Conservation (phyloP, 805 yeast genomes). For the Starmerella floricola region DNA sequence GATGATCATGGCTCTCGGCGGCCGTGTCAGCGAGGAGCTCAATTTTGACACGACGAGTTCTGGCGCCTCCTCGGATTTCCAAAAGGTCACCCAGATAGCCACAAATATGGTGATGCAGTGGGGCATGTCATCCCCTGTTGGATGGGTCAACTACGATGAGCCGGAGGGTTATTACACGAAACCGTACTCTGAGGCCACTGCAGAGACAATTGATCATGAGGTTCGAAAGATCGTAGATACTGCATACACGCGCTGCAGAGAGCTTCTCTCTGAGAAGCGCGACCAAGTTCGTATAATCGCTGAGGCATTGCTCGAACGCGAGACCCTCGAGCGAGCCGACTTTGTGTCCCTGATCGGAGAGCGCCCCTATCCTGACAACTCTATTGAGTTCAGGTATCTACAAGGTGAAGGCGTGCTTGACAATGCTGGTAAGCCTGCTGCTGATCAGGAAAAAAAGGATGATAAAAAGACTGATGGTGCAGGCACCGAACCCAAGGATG, state of each 20-base stretch:
- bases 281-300: conserved; percentile 76
- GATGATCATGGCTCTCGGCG: conserved; percentile 96
- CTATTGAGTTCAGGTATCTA: conserved; percentile 24
- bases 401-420: conserved; percentile 24
- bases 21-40: conserved; percentile 90
- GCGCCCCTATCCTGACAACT: conserved; percentile 55
- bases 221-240: conserved; percentile 65
- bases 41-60: conserved; percentile 86
- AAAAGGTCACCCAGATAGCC: conserved; percentile 90
- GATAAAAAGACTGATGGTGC: conserved; percentile 1
- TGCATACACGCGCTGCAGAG: conserved; percentile 58
- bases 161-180: conserved; percentile 60
- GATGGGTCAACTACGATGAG: conserved; percentile 68
- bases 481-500: not conserved
- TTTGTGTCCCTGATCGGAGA: conserved; percentile 82
- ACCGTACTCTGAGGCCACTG: conserved; percentile 84
- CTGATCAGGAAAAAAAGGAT: not conserved
- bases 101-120: conserved; percentile 80
- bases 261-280: conserved; percentile 56
- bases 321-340: conserved; percentile 86
- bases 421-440: conserved; percentile 7
- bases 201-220: conserved; percentile 67
- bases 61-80: conserved; percentile 94
- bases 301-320: conserved; percentile 70
- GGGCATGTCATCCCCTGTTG: conserved; percentile 85